phyloP scores from a whole-genome alignment of 345 rosid genomes.

The Sisymbrium altissimum region DNA sequence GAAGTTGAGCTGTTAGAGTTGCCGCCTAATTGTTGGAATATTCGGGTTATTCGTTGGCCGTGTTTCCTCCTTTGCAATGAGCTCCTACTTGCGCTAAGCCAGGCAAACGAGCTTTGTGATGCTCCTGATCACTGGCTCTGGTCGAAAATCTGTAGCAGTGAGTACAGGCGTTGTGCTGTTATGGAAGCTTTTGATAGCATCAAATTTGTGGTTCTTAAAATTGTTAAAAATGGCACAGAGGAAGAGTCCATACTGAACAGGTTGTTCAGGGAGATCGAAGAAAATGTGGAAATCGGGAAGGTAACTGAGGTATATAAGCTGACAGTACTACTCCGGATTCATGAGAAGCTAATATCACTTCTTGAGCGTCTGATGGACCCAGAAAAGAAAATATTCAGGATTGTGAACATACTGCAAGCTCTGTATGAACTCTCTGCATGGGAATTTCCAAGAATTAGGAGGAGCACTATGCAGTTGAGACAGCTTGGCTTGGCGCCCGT shows the following conservation, averaged over 20 bases:
- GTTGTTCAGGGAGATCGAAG: conserved; percentile 54
- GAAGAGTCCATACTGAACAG: conserved; percentile 57
- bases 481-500: conserved; percentile 64
- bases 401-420: conserved; percentile 74
- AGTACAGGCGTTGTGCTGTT: conserved; percentile 87
- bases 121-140: conserved; percentile 78
- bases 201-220: conserved; percentile 52
- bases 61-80: conserved; percentile 83
- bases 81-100: conserved; percentile 78
- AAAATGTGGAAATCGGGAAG: conserved; percentile 39
- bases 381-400: conserved; percentile 48
- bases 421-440: conserved; percentile 66
- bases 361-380: conserved; percentile 59
- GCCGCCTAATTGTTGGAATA: conserved; percentile 79
- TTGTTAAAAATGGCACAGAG: conserved; percentile 52
- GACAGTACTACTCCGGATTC: conserved; percentile 51
- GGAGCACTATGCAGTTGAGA: conserved; percentile 33
- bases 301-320: conserved; percentile 45
- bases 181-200: conserved; percentile 85
- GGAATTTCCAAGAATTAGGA: conserved; percentile 52
- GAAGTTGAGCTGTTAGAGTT: conserved; percentile 81
- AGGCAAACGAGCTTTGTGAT: conserved; percentile 66
- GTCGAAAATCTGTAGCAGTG: conserved; percentile 70
- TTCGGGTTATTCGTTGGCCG: conserved; percentile 90
- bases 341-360: conserved; percentile 58